Conservation (phyloP, 2,329 filamentous ascomycete genomes). For the Alternaria viburni region DNA sequence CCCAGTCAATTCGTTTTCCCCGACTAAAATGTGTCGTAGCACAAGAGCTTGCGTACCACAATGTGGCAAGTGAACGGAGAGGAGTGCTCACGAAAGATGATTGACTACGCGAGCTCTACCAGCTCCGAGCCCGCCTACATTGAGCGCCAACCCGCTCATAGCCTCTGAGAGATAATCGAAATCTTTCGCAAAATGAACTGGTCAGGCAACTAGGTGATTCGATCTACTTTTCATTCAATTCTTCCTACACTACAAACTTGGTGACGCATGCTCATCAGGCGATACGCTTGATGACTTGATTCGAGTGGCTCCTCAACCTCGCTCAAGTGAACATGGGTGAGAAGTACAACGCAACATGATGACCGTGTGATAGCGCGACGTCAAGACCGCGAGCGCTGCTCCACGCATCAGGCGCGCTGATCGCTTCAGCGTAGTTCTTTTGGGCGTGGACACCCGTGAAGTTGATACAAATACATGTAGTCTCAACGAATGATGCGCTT, state of each 20-base stretch:
- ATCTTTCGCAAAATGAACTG: accelerated
- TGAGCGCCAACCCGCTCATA: not conserved
- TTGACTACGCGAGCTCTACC: not conserved
- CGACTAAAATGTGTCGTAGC: not conserved
- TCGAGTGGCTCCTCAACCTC: not conserved
- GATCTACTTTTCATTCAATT: not conserved
- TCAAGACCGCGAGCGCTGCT: not conserved
- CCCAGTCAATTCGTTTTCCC: not conserved
- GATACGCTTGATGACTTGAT: not conserved
- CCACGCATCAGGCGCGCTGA: not conserved
- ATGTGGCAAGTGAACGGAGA: not conserved
- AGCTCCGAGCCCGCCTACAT: not conserved
- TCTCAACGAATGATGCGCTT: not conserved
- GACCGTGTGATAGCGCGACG: not conserved
- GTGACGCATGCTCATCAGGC: not conserved
- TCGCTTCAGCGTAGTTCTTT: not conserved
- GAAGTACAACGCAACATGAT: not conserved
- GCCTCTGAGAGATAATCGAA: not conserved
- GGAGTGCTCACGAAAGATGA: not conserved
- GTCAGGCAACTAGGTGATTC: not conserved
- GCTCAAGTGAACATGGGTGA: not conserved
- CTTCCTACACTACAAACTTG: not conserved
- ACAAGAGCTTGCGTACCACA: not conserved
- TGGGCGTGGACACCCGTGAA: not conserved
- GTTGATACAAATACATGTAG: not conserved